These are phyloP conservation scores for Penicillium robsamsonii DNA, from an alignment of 495 filamentous ascomycete genomes.

Conservation along the genomic window DNA sequence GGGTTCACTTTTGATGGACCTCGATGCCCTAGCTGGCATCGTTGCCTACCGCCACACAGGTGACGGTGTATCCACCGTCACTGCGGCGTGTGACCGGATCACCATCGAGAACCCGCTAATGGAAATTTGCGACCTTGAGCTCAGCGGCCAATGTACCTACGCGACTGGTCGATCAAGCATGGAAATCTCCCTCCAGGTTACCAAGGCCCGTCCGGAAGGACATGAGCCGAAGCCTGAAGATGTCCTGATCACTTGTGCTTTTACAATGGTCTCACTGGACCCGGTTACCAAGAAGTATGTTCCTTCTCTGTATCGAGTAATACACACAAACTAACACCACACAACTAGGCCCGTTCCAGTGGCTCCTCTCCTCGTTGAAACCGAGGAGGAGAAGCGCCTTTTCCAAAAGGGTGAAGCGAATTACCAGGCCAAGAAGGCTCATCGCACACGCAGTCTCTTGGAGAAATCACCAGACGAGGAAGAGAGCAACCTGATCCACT, in stretches of 20 bases:
- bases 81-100: conserved; percentile 78
- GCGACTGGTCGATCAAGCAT: conserved; percentile 77
- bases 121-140: conserved; percentile 77
- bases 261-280: conserved; percentile 82
- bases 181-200: conserved; percentile 75
- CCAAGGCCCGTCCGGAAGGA: conserved; percentile 59
- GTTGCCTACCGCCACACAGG: conserved; percentile 84
- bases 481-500: conserved; percentile 75
- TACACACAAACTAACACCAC: conserved; percentile 13
- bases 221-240: conserved; percentile 61
- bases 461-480: conserved; percentile 73
- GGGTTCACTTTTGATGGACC: conserved; percentile 74
- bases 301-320: background rate
- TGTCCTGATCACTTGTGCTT: conserved; percentile 73
- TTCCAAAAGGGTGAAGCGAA: conserved; percentile 71
- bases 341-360: conserved; percentile 49
- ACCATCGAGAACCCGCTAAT: conserved; percentile 70
- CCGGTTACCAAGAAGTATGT: conserved; percentile 67
- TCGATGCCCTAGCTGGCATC: conserved; percentile 78
- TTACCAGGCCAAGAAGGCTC: conserved; percentile 69
- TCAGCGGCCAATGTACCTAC: conserved; percentile 78
- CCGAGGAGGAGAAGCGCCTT: conserved; percentile 65
- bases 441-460: conserved; percentile 59
- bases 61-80: conserved; percentile 72
- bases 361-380: conserved; percentile 62